phyloP scores from a whole-genome alignment of 306 rosid genomes.

The Inga oerstediana region DNA sequence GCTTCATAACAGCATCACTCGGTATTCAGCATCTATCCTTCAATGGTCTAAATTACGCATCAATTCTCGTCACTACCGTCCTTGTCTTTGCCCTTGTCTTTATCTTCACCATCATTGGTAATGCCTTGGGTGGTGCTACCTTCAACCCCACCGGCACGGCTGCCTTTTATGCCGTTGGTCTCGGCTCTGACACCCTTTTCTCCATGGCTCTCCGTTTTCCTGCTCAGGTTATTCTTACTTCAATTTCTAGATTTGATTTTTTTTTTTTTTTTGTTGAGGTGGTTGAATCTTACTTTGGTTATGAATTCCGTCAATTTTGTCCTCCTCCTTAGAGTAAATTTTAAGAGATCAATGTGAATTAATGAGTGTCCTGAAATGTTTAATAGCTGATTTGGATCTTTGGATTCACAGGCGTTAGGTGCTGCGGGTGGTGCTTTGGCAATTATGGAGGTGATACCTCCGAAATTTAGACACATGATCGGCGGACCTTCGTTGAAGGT shows the following conservation, averaged over 20 bases:
- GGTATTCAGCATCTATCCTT: conserved; percentile 35
- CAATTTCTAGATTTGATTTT: background rate
- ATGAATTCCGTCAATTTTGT: background rate
- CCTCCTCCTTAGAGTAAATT: background rate
- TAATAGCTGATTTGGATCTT: background rate
- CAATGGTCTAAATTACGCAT: conserved; percentile 44
- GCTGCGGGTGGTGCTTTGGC: conserved; percentile 86
- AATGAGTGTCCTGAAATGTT: background rate
- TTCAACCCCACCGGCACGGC: conserved; percentile 88
- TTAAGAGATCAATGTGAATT: background rate
- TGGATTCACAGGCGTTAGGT: conserved; percentile 66
- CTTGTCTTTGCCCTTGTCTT: conserved; percentile 58
- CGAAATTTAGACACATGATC: conserved; percentile 63
- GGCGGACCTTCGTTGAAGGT: conserved; percentile 85
- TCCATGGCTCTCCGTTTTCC: conserved; percentile 93
- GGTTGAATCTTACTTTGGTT: background rate
- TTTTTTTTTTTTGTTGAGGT: background rate
- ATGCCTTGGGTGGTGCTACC: conserved; percentile 85
- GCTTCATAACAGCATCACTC: conserved; percentile 30
- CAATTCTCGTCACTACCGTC: conserved; percentile 49
- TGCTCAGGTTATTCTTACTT: conserved; percentile 70
- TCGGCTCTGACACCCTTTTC: conserved; percentile 71
- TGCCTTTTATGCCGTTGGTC: conserved; percentile 75
- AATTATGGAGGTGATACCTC: conserved; percentile 70
- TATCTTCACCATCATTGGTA: conserved; percentile 58